Conservation (phyloP, 2,329 filamentous ascomycete species). For the Arthrobotrys pseudoclavata region DNA sequence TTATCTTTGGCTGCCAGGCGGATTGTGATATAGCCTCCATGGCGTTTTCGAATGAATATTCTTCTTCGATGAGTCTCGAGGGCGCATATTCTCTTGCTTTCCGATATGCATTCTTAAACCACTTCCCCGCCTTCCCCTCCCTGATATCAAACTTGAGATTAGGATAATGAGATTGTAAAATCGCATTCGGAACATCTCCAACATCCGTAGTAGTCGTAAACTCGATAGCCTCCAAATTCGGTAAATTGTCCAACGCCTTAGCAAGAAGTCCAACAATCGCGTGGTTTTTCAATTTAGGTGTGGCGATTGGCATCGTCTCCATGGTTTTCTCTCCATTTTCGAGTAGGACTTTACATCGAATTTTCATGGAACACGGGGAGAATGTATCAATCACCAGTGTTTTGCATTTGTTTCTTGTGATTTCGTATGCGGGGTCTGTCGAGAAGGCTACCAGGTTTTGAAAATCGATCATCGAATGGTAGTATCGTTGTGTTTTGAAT, state of each 20-base stretch:
- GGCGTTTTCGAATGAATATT: neutral
- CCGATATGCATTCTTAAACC: neutral
- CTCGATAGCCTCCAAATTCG: constrained; percentile 29
- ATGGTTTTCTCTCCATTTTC: neutral
- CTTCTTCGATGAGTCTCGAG: neutral
- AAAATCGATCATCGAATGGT: neutral
- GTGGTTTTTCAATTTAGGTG: neutral
- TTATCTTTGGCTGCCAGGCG: neutral
- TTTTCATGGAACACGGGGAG: neutral
- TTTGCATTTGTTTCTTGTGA: constrained; percentile 2
- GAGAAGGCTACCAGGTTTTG: constrained; percentile 6
- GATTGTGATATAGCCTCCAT: constrained; percentile 7
- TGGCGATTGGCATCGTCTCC: neutral
- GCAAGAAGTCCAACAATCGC: constrained; percentile 1
- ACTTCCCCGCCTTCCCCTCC: neutral
- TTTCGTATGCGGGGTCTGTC: neutral
- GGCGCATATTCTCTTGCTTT: neutral
- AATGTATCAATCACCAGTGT: constrained; percentile 10
- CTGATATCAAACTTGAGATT: neutral
- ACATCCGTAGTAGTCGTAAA: neutral
- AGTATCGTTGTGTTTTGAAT: constrained; percentile 15
- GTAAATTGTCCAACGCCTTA: constrained; percentile 11
- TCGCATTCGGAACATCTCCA: neutral
- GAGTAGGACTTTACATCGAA: neutral
- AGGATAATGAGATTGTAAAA: constrained; percentile 18